Percentiles rank a stretch among this genome's conserved stretches.
Conservation (phyloP, 1,284 basidiomycete genomes). For the Trichosporon sp. region DNA sequence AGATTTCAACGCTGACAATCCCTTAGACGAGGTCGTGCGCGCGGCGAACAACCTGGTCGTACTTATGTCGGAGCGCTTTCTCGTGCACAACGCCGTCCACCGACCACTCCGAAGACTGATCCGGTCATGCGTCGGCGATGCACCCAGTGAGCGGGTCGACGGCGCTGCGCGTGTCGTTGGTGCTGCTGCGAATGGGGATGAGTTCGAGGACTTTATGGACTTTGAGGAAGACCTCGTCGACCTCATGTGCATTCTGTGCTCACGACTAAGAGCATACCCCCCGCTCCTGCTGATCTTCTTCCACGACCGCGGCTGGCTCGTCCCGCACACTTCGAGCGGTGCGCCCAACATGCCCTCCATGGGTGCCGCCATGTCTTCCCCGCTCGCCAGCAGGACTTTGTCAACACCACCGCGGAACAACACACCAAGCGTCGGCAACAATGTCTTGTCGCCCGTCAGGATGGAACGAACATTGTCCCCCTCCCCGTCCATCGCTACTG, state of each 20-base stretch:
- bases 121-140: slow-evolving; percentile 84
- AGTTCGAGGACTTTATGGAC: slow-evolving; percentile 35
- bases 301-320: slow-evolving; percentile 69
- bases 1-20: slow-evolving; percentile 4
- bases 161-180: slow-evolving; percentile 72
- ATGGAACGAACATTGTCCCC: slow-evolving; percentile 53
- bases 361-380: slow-evolving; percentile 11
- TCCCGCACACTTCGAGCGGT: slow-evolving; percentile 32
- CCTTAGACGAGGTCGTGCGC: slow-evolving; percentile 71
- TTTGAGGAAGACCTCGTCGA: slow-evolving; percentile 71
- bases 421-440: not conserved
- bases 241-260: slow-evolving; percentile 84
- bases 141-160: slow-evolving; percentile 72
- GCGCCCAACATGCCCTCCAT: slow-evolving; percentile 53
- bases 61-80: slow-evolving; percentile 83
- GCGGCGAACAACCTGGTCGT: slow-evolving; percentile 85
- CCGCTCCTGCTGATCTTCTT: slow-evolving; percentile 94
- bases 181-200: slow-evolving; percentile 66
- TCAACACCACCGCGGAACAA: slow-evolving; percentile 14
- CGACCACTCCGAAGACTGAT: slow-evolving; percentile 84
- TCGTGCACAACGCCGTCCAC: slow-evolving; percentile 87
- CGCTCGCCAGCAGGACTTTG: not conserved
- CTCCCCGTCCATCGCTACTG: slow-evolving; percentile 59
- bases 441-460: not conserved
- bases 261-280: slow-evolving; percentile 81